A percentile compares a stretch with the other conserved stretches of the same genome.
Evolutionary conservation across 306 rosid species (phyloP).

Genomic region (Comarum palustre): DNA sequence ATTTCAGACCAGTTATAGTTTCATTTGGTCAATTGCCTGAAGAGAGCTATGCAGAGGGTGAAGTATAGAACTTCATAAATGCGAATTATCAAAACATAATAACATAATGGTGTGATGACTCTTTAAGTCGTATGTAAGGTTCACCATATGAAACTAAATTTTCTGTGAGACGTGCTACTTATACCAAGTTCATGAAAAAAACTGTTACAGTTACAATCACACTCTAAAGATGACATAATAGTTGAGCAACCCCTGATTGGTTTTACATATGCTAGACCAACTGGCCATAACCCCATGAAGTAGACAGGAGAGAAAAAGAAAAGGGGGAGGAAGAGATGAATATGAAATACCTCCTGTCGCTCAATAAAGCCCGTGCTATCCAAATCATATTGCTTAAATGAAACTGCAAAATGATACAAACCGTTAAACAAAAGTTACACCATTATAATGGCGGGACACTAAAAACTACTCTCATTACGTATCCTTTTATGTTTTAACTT

Average conservation of each 20-base stretch:
- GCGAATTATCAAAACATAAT: neutral
- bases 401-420: constrained; percentile 49
- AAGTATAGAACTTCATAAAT: neutral
- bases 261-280: neutral
- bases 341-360: constrained; percentile 65
- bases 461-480: neutral
- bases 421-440: neutral
- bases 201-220: neutral
- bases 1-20: neutral
- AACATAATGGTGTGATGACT: neutral
- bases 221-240: neutral
- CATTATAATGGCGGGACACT: neutral
- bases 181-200: neutral
- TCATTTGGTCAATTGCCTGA: neutral
- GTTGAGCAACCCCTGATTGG: neutral
- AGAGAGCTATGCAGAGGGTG: neutral
- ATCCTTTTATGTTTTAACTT: constrained; percentile 27
- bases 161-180: neutral
- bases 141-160: neutral
- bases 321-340: neutral
- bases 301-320: neutral
- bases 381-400: constrained; percentile 81
- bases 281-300: neutral
- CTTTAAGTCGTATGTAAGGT: neutral
- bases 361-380: constrained; percentile 73